Conservation (phyloP, 768 basidiomycete species). For the Trametes cinnabarina region DNA sequence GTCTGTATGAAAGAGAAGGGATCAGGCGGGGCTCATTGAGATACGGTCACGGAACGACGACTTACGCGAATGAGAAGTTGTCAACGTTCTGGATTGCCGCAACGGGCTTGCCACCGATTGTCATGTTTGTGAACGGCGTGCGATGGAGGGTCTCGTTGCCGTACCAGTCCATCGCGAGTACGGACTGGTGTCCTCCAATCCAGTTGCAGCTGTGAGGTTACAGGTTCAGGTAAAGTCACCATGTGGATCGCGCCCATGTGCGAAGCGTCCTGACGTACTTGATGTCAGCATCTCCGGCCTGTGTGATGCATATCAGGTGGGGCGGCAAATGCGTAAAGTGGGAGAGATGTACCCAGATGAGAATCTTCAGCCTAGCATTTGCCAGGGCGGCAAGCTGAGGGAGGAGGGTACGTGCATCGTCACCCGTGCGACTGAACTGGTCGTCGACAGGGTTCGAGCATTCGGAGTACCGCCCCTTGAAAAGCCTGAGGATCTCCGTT, state of each 20-base stretch:
- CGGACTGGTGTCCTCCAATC: slow-evolving; percentile 38
- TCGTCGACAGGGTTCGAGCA: slow-evolving; percentile 45
- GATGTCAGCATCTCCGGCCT: slow-evolving; percentile 44
- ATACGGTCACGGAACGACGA: slow-evolving; percentile 3
- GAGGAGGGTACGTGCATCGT: slow-evolving; percentile 56
- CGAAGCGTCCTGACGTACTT: slow-evolving; percentile 24
- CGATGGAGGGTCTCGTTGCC: slow-evolving; percentile 40
- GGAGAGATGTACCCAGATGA: slow-evolving; percentile 38
- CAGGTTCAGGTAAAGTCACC: too few relatives aligned
- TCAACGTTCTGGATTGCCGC: slow-evolving; percentile 66
- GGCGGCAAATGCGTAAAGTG: slow-evolving; percentile 23
- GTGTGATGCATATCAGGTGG: neutral
- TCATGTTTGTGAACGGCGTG: slow-evolving; percentile 52
- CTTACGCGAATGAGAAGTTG: slow-evolving; percentile 67
- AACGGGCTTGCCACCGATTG: slow-evolving; percentile 48
- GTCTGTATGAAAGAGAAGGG: too few relatives aligned
- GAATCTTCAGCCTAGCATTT: slow-evolving; percentile 38
- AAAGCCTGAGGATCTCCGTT: neutral
- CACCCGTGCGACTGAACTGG: slow-evolving; percentile 51
- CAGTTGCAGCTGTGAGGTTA: slow-evolving; percentile 34
- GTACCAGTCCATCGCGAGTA: slow-evolving; percentile 47
- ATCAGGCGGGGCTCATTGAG: too few relatives aligned
- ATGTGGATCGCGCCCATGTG: too few relatives aligned
- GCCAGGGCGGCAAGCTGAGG: slow-evolving; percentile 49
- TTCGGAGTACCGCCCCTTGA: slow-evolving; percentile 44